Evolutionary conservation across 1,139 yeast species (phyloP).

Genomic region (Pichia terricola): DNA sequence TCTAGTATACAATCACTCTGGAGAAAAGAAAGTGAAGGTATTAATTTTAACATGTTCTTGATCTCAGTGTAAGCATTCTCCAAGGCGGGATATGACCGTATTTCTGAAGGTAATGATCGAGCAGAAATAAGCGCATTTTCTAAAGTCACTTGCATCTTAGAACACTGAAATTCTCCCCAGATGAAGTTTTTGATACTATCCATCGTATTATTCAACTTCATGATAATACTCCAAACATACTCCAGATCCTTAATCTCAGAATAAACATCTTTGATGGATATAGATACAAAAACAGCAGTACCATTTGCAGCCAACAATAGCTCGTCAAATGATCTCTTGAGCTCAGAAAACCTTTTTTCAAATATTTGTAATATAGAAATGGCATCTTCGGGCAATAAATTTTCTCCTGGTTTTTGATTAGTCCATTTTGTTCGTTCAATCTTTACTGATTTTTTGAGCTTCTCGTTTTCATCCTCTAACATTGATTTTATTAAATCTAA

Average conservation of each 20-base stretch:
- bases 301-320: background rate
- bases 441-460: too few species aligned
- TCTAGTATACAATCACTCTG: slow-evolving; percentile 49
- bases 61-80: slow-evolving; percentile 44
- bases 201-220: slow-evolving; percentile 27
- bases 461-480: background rate
- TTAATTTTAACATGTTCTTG: slow-evolving; percentile 32
- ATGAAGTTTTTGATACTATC: slow-evolving; percentile 37
- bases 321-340: background rate
- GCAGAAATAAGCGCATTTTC: slow-evolving; percentile 42
- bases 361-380: slow-evolving; percentile 36
- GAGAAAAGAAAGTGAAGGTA: slow-evolving; percentile 38
- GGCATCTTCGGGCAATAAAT: slow-evolving; percentile 41
- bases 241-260: slow-evolving; percentile 32
- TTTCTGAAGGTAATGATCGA: slow-evolving; percentile 45
- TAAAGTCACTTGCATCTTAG: slow-evolving; percentile 38
- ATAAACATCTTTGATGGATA: background rate
- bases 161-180: slow-evolving; percentile 47
- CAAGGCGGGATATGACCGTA: slow-evolving; percentile 65
- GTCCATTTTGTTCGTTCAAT: slow-evolving; percentile 32
- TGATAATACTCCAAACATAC: slow-evolving; percentile 59
- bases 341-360: slow-evolving; percentile 25
- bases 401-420: slow-evolving; percentile 34
- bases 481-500: slow-evolving; percentile 28
- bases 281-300: background rate